Evolutionary conservation across 2,329 filamentous ascomycete species (phyloP), one percentile per base, ranked within the genome.

Genomic region (Xylaria sp.): DNA sequence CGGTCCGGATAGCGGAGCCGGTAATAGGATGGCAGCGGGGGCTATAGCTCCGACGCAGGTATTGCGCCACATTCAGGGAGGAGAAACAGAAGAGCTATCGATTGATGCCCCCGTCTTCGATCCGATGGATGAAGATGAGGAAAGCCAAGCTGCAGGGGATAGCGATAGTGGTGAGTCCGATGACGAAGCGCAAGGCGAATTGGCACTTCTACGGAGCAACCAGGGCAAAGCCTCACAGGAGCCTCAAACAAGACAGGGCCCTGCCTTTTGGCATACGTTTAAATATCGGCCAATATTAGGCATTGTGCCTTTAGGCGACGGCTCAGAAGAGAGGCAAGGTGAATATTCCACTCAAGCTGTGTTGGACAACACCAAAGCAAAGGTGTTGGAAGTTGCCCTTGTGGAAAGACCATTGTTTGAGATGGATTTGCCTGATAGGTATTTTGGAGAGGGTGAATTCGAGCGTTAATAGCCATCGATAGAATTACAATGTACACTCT

Each of bases 261-360:
- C 74, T 68, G 73, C 67, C 6, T 87, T 84, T 82, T 98, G 94
- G 93, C 89, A 90, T 78, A 97, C 94, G 4, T 94, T 92, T 85
- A 97, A 97, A 80, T 99, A 98, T 81, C 88, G 94, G 67, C 93
- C 94, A n/a, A 94, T 99, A 74, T 84, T 99, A 69, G 96, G 94
- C 62, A 81, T 90, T 45, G 85, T 88, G 42, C 82, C 84, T 51
- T 79, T 86, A 70, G 76, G 71, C 19, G 74, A 74, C 34, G 78
- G 76, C 61, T 74, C 72, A 21, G 79, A 81, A 30, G 78, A 78
- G 14, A 75, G 73, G 68, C 69, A 64, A 39, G 72, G 73, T 45
- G 67, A 64, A 32, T 65, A 36, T 24, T 55, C 64, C 9, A 64
- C 67, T 12, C 60, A 67, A 39, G 60, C 50, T 7, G 42, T 61